Evolutionary conservation across 2,329 filamentous ascomycete genomes (phyloP).

Genomic region (Tolypocladium inflatum): DNA sequence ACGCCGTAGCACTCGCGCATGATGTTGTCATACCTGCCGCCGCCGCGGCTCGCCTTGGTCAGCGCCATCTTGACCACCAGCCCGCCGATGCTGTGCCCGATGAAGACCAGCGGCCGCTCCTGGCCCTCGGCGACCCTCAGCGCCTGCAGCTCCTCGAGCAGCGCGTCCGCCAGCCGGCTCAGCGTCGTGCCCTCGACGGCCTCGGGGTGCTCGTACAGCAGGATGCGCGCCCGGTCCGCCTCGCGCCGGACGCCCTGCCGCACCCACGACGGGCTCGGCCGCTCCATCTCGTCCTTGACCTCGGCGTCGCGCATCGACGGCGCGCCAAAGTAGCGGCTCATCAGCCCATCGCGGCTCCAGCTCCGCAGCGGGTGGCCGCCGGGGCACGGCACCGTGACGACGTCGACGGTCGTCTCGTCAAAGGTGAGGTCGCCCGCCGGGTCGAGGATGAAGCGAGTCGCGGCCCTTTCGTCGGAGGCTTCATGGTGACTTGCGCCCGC

Average conservation of each 20-base stretch:
- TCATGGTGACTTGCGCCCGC: not conserved
- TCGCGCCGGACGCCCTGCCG: conserved; percentile 40
- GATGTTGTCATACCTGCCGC: conserved; percentile 30
- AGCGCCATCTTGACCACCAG: conserved; percentile 49
- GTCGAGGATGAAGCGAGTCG: conserved; percentile 21
- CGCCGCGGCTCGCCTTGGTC: conserved; percentile 31
- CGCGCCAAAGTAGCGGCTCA: conserved; percentile 34
- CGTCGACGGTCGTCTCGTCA: conserved; percentile 44
- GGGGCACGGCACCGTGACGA: conserved; percentile 44
- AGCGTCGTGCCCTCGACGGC: conserved; percentile 31
- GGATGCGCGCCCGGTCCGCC: conserved; percentile 36
- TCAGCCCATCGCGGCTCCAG: conserved; percentile 41
- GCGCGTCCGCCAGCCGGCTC: conserved; percentile 32
- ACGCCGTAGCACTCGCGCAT: conserved; percentile 50
- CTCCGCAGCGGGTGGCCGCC: conserved; percentile 42
- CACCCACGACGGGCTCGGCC: conserved; percentile 36
- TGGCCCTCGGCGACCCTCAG: conserved; percentile 22
- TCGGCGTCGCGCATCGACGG: conserved; percentile 29
- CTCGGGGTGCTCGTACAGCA: conserved; percentile 41
- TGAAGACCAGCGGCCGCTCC: conserved; percentile 46
- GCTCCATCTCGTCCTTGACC: conserved; percentile 10
- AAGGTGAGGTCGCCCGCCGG: conserved; percentile 26
- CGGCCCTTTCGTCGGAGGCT: not conserved
- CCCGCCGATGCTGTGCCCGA: conserved; percentile 53
- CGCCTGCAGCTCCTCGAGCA: conserved; percentile 32